phyloP scores from a whole-genome alignment of 768 basidiomycete species.

The Pilatotrama ljubarskyi region DNA sequence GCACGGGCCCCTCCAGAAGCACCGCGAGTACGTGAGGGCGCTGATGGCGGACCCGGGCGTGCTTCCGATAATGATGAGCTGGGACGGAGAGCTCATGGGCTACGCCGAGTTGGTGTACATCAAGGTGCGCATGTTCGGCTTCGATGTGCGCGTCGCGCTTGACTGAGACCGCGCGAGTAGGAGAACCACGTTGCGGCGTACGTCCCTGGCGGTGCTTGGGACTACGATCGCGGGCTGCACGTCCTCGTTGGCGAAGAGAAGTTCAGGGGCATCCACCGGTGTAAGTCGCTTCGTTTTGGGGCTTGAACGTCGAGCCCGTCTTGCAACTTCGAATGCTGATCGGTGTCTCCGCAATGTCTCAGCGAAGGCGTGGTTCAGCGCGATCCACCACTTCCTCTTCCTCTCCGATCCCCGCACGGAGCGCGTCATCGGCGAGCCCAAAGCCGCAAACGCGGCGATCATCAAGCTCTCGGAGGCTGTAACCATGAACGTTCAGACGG shows the following conservation, averaged over 20 bases:
- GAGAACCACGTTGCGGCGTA: constrained; percentile 28
- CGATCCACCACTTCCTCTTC: constrained; percentile 45
- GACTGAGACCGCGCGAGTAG: not conserved
- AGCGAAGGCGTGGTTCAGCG: constrained; percentile 37
- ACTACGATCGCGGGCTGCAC: constrained; percentile 42
- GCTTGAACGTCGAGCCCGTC: constrained; percentile 2
- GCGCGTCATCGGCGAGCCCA: constrained; percentile 45
- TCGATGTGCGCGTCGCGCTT: constrained; percentile 8
- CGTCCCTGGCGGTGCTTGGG: constrained; percentile 30
- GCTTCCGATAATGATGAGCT: constrained; percentile 45
- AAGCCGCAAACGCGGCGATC: constrained; percentile 31
- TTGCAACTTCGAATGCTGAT: not conserved
- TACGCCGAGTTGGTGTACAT: constrained; percentile 48
- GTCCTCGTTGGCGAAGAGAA: constrained; percentile 49
- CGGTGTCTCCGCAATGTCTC: not conserved
- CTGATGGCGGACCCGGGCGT: constrained; percentile 40
- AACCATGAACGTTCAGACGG: constrained; percentile 18
- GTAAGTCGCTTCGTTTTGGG: constrained; percentile 33
- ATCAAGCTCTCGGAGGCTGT: constrained; percentile 29
- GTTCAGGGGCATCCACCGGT: constrained; percentile 43
- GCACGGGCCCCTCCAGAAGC: constrained; percentile 43
- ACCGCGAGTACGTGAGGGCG: constrained; percentile 40
- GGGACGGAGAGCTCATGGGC: constrained; percentile 45
- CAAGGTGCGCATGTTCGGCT: constrained; percentile 39
- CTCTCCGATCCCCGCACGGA: constrained; percentile 44